Evolutionary conservation across 1,284 basidiomycete species (phyloP), one percentile per base, ranked within the genome.

Genomic region (Sanguinoderma infundibulare): DNA sequence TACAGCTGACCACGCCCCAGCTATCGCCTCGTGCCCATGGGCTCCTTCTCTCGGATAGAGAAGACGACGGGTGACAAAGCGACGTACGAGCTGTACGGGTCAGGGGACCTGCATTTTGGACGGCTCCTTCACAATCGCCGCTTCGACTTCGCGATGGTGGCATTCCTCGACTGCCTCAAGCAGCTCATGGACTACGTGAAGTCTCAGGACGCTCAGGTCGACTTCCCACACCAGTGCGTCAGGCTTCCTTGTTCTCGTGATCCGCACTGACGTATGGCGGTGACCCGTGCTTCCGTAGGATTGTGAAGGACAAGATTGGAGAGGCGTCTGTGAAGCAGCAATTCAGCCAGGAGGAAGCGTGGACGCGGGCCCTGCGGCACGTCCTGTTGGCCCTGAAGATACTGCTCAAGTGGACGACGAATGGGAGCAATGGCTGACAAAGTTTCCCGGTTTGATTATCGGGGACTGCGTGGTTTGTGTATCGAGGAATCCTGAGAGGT

Each of bases 91-190:
- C 79, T 98, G 60, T 96, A 91, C 68, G 95, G 94, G 3, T 96
- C 94, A 2, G 94, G 94, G 6, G 95, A 98, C 73, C 81, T 98
- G 52, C 91, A 96, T 66, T 82, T 97, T 62, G 91, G 92, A 0
- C 86, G 96, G 34, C 74, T 99, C 17, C 80, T 98, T 44, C 96
- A 98, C 73, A 98, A 98, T 71, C 86, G 97, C 28, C 85, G 97
- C 17, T 99, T 99, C 77, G 97, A 98, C 76, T 87, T 92, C 66
- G 98, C 92, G 2, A 97, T 99, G 90, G 94, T 97, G 5, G 95
- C 94, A 2, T 95, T 99, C 68, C 82, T 99, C 47, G 96, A 98
- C 65, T 98, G 96, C 72, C 79, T 99, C 44, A 89, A 94, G 67
- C 95, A 98, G 72, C 79, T 98, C 39, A 89, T 93, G 74, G 95